Evolutionary conservation across 257 asterid genomes (phyloP).

Genomic region (Penstemon barbatus): DNA sequence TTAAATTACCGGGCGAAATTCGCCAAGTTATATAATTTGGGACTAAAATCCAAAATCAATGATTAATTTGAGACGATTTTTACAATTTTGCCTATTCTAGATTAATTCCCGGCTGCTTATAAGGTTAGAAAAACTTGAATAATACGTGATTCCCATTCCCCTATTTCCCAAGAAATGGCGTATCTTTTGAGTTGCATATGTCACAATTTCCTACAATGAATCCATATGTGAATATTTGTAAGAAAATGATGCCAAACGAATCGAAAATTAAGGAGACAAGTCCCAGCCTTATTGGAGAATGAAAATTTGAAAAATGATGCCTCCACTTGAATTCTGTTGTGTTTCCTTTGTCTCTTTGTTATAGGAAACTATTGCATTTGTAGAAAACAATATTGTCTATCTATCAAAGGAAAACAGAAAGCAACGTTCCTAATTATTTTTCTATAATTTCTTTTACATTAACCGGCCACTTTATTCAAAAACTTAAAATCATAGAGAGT

Average conservation of each 20-base stretch:
- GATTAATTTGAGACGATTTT: too few species aligned
- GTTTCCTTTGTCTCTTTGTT: neutral
- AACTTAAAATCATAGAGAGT: too few species aligned
- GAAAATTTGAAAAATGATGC: neutral
- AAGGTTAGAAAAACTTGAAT: neutral
- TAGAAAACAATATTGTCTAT: too few species aligned
- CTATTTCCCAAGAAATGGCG: constrained; percentile 6
- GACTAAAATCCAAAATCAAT: too few species aligned
- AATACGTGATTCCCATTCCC: neutral
- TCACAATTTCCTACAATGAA: neutral
- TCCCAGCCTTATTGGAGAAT: constrained; percentile 21
- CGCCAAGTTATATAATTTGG: too few species aligned
- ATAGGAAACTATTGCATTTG: neutral
- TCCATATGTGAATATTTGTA: too few species aligned
- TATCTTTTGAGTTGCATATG: constrained; percentile 9
- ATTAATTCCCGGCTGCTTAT: neutral
- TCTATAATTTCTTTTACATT: too few species aligned
- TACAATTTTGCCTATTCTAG: neutral
- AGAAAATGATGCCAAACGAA: constrained; percentile 27
- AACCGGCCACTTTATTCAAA: too few species aligned
- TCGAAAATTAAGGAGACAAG: constrained; percentile 5
- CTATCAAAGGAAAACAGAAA: too few species aligned
- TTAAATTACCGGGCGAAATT: too few species aligned
- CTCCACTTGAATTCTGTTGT: neutral
- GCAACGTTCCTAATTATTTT: too few species aligned